Percentiles rank a stretch among this genome's conserved stretches.
phyloP scores from a whole-genome alignment of 1,284 basidiomycete genomes.

The Lentinus polychrous region DNA sequence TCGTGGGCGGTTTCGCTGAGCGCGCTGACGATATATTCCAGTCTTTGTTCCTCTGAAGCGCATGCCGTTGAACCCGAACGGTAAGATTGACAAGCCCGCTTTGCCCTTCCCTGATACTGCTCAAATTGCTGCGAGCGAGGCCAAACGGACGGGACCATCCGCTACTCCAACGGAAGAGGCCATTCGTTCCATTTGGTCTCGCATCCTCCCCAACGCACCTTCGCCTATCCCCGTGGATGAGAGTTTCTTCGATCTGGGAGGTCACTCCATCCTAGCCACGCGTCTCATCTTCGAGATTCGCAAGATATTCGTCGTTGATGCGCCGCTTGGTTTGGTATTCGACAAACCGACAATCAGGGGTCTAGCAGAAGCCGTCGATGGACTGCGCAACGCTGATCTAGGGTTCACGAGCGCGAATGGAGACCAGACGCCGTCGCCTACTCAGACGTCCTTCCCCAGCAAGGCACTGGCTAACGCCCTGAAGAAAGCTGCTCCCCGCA shows the following conservation, averaged over 20 bases:
- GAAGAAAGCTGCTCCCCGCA: conserved; percentile 18
- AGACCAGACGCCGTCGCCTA: conserved; percentile 18
- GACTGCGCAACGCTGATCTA: conserved; percentile 74
- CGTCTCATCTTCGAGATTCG: conserved; percentile 96
- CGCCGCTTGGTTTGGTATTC: conserved; percentile 91
- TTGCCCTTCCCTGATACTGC: conserved; percentile 98
- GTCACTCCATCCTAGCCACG: conserved; percentile 97
- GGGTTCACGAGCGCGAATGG: conserved; percentile 50
- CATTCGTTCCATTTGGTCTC: conserved; percentile 80
- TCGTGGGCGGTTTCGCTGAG: conserved; percentile 6
- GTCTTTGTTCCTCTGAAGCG: conserved; percentile 92
- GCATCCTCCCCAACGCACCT: conserved; percentile 78
- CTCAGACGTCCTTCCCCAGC: background rate
- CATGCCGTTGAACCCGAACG: conserved; percentile 98
- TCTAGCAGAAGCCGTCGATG: conserved; percentile 79
- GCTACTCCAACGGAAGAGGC: conserved; percentile 73
- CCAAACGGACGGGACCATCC: conserved; percentile 23
- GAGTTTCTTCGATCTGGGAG: conserved; percentile 97
- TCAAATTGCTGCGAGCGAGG: conserved; percentile 43
- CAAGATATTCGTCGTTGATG: conserved; percentile 87
- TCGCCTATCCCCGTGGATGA: conserved; percentile 83
- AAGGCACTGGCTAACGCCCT: background rate
- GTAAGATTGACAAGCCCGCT: conserved; percentile 98
- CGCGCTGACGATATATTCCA: conserved; percentile 24
- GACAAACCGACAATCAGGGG: conserved; percentile 83